Conservation (phyloP, 2,329 filamentous ascomycete species). For the Fusarium sp. region DNA sequence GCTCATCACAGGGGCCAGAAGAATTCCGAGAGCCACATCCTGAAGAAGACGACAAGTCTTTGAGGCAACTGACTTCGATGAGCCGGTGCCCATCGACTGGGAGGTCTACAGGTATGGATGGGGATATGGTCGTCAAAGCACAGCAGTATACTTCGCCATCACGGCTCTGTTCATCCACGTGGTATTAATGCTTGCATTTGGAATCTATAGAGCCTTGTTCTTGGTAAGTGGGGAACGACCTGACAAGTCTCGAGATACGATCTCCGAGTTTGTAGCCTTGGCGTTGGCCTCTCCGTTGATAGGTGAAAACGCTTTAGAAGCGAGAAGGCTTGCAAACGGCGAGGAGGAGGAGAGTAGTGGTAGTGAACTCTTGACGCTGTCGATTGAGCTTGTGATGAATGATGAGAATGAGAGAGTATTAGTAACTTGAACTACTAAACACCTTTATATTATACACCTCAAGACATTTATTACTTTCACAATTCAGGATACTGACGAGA, state of each 20-base stretch:
- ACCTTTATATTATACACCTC: too few species aligned
- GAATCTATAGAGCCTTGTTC: background rate
- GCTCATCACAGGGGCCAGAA: too few species aligned
- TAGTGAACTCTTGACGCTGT: fast-evolving
- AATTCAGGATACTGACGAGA: background rate
- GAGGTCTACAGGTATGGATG: background rate
- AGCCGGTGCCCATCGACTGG: background rate
- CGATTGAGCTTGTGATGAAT: background rate
- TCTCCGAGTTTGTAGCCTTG: background rate
- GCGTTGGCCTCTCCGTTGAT: background rate
- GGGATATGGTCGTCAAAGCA: background rate
- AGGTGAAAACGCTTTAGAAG: fast-evolving
- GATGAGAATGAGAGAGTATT: background rate
- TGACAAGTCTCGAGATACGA: background rate
- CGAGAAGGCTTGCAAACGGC: background rate
- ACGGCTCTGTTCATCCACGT: background rate
- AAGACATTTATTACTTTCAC: too few species aligned
- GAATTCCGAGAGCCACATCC: background rate
- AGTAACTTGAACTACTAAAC: background rate
- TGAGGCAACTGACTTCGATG: background rate
- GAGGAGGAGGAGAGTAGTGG: background rate
- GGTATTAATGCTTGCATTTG: background rate
- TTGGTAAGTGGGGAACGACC: background rate
- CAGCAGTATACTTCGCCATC: background rate
- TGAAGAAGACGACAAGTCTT: background rate